Conservation (phyloP, 768 basidiomycete species). For the Tricholoma sp. region DNA sequence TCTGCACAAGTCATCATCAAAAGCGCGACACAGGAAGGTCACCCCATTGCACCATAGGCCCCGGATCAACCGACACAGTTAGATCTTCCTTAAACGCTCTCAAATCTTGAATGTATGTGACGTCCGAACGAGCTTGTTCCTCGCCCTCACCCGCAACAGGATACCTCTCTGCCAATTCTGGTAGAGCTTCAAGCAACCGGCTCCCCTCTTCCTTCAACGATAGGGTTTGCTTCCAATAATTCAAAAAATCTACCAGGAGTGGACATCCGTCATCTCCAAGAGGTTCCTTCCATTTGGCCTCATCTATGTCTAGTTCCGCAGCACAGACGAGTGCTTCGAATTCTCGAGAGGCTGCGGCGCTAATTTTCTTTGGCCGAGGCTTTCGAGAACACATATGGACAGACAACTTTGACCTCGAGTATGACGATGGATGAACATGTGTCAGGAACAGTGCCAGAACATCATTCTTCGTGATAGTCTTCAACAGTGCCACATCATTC, state of each 20-base stretch:
- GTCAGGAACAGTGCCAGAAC: slow-evolving; percentile 64
- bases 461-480: slow-evolving; percentile 67
- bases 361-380: slow-evolving; percentile 54
- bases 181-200: slow-evolving; percentile 49
- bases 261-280: slow-evolving; percentile 54
- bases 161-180: slow-evolving; percentile 48
- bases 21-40: slow-evolving; percentile 62
- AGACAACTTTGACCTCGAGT: slow-evolving; percentile 75
- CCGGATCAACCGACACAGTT: slow-evolving; percentile 48
- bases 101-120: slow-evolving; percentile 60
- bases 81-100: slow-evolving; percentile 61
- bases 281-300: slow-evolving; percentile 45
- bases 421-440: slow-evolving; percentile 65
- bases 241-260: slow-evolving; percentile 50
- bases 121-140: slow-evolving; percentile 40
- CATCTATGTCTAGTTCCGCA: slow-evolving; percentile 44
- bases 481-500: slow-evolving; percentile 64
- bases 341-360: slow-evolving; percentile 54
- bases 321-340: slow-evolving; percentile 51
- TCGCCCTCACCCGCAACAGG: slow-evolving; percentile 51
- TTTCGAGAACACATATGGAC: slow-evolving; percentile 76
- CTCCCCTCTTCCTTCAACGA: slow-evolving; percentile 35
- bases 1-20: slow-evolving; percentile 23
- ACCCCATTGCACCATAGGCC: slow-evolving; percentile 68
- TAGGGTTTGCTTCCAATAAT: slow-evolving; percentile 54